Evolutionary conservation across 257 asterid genomes (phyloP).

Genomic region (Lantana camara): DNA sequence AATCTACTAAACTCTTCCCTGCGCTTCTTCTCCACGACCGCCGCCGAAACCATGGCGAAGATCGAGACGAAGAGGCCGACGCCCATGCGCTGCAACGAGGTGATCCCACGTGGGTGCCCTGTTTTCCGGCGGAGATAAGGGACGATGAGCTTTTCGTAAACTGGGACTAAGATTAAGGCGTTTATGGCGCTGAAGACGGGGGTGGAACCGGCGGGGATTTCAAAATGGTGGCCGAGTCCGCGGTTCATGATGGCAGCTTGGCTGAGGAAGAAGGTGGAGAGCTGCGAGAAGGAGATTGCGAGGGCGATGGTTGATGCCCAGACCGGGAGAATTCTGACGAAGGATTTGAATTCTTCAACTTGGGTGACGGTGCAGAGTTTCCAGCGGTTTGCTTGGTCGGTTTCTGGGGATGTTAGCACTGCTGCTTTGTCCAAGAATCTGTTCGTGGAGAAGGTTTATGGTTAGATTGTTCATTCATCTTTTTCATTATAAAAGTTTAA

Average conservation of each 20-base stretch:
- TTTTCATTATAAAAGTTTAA: too few species aligned
- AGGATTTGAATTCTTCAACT: constrained; percentile 73
- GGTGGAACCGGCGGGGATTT: constrained; percentile 62
- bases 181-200: constrained; percentile 66
- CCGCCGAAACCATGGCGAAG: constrained; percentile 67
- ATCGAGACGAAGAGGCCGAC: constrained; percentile 66
- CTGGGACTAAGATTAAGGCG: constrained; percentile 63
- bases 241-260: constrained; percentile 57
- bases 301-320: constrained; percentile 82
- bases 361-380: constrained; percentile 66
- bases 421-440: constrained; percentile 83
- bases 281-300: constrained; percentile 72
- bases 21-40: constrained; percentile 58
- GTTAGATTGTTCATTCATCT: too few species aligned
- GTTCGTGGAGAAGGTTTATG: not conserved
- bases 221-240: constrained; percentile 39
- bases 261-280: constrained; percentile 68
- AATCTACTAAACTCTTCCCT: constrained; percentile 20
- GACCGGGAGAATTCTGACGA: constrained; percentile 56
- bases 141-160: constrained; percentile 57
- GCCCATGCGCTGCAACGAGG: constrained; percentile 76
- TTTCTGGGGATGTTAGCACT: constrained; percentile 35
- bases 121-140: constrained; percentile 61
- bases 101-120: constrained; percentile 63
- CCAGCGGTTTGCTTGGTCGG: constrained; percentile 48